These are phyloP conservation scores for Phialophora tarda DNA, from an alignment of 2,329 filamentous ascomycete genomes.

Conservation along the genomic window DNA sequence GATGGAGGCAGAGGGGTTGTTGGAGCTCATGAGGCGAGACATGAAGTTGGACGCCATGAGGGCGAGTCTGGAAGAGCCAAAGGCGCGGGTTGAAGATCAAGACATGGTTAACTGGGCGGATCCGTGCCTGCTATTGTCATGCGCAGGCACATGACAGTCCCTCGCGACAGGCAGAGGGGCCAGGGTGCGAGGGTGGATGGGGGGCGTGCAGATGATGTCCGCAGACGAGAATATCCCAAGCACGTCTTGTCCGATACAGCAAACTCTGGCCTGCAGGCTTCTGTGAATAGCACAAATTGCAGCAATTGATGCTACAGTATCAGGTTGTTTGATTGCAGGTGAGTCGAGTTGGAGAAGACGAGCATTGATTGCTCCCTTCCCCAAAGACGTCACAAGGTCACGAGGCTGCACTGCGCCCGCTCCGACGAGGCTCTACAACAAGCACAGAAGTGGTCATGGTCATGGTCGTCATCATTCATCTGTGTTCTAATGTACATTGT, in stretches of 20 bases:
- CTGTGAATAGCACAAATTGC: neutral
- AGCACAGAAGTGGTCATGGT: neutral
- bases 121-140: slow-evolving; percentile 30
- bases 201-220: slow-evolving; percentile 8
- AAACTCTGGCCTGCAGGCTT: neutral
- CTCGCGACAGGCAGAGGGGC: slow-evolving; percentile 24
- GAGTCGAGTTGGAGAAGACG: slow-evolving; percentile 9
- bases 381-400: slow-evolving; percentile 10
- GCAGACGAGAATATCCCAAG: neutral
- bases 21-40: slow-evolving; percentile 55
- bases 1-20: slow-evolving; percentile 50
- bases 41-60: slow-evolving; percentile 60
- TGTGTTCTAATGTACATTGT: slow-evolving; percentile 11
- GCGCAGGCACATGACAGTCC: slow-evolving; percentile 35
- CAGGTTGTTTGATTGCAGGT: neutral
- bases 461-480: neutral
- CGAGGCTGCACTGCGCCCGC: slow-evolving; percentile 13
- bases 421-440: slow-evolving; percentile 14
- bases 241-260: neutral
- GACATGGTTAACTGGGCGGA: slow-evolving; percentile 25
- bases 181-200: slow-evolving; percentile 4
- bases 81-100: slow-evolving; percentile 17
- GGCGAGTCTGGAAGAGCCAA: neutral
- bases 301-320: neutral
- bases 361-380: neutral